Base-by-base conservation (phyloP, 2,329 filamentous ascomycete species). In the Neopestalotiopsis sp. region DNA sequence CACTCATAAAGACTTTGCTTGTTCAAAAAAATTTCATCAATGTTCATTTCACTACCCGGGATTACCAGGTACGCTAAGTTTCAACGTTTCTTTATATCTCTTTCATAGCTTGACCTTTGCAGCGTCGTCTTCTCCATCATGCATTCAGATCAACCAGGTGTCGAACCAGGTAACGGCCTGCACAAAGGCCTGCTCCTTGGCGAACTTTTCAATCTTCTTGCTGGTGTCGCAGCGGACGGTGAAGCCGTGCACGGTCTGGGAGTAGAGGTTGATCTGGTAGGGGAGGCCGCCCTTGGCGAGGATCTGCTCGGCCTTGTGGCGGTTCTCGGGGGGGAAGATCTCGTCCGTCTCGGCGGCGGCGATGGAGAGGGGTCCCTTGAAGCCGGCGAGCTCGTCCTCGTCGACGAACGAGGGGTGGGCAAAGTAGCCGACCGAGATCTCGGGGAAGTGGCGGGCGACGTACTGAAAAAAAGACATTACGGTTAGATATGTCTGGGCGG, bases 161-260 rank as follows among this genome's bases (percentile, higher is more conserved):
- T 92, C 87, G 73, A 97, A 94, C 94, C 94, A 97, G 66, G 84
- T 79, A 65, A 94, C 85, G 45, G 93, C 93, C 84, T 96, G 94
- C 72, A 86, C 76, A 78, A 96, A 96, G 5, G 94, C 93, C 81
- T 92, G 89, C 81, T 97, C 92, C 86, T 94, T 95, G 49, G 92
- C 91, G 74, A 87, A 95, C 78, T 87, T 89, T 76, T 88, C 79
- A 61, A 83, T 72, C 78, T 85, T 86, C 71, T 90, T 85, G 70
- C 75, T 85, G 40, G 86, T 69, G 76, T 96, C 92, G 34, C 85
- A 86, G 67, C 93, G 88, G 2, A 94, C 90, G 9, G 90, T 85
- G 75, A 96, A 97, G 0, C 94, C 94, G 79, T 97, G 94, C 67
- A 81, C 80, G 38, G 93, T 89, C 67, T 89, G 89, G 2, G 88